Evolutionary conservation across 495 filamentous ascomycete genomes (phyloP), one percentile per base, ranked within the genome.

Genomic region (Staphylotrichum tortipilum): DNA sequence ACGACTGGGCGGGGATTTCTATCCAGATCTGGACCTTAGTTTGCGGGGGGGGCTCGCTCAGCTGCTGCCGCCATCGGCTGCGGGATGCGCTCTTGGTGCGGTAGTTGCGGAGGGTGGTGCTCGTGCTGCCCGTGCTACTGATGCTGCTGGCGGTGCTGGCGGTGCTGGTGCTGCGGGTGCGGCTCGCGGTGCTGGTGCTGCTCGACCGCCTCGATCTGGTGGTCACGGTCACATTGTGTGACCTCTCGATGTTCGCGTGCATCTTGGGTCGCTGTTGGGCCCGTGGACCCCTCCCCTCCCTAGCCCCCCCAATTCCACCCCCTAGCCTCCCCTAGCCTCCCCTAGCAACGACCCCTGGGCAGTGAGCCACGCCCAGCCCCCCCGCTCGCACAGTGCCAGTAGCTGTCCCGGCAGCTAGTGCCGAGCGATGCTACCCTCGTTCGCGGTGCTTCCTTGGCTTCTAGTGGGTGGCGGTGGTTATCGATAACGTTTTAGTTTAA

Each of bases 21-120:
- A 42, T 47, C 40, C 36, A 47, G 37, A 52, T 52, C 5, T 52
- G 43, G 5, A 52, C 26, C 35, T 42, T 52, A 41, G 35, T 19
- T 28, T 46, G 21, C 28, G 35, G n/a, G 15, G 36, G 12, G 8
- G 40, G 8, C 21, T 40, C 39, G 41, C 34, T 34, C 12, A 54
- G 52, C 41, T 49, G 46, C 47, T 52, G 50, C 11, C 50, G 43
- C 50, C 50, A 52, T 52, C 43, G 9, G 50, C 43, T 52, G 26
- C 19, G 26, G 37, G 29, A 33, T 17, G n/a, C 7, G 35, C 28
- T 46, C 19, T 36, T 24, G 50, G 28, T 24, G 50, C 42, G 26
- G 22, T 35, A 34, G 43, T 36, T 52, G 11, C 18, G 31, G 33
- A 17, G 10, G 11, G 6, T 28, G 23, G 19, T 17, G 24, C 4